Conservation (phyloP, 192 early-diverging fungal species). For the Glomus cerebriforme region DNA sequence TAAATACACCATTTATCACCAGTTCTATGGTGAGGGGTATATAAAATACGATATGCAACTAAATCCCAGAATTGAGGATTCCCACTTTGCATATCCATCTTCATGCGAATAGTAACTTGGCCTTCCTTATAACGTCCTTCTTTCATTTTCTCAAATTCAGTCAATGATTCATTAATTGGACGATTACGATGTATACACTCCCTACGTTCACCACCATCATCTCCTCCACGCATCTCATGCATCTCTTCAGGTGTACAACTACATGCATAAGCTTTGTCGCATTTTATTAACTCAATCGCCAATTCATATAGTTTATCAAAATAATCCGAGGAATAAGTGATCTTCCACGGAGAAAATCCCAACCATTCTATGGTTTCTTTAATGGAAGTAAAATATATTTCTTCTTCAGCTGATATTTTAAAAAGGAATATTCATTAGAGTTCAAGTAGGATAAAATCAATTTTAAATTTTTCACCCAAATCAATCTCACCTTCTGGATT, state of each 20-base stretch:
- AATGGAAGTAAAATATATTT: slow-evolving; percentile 94
- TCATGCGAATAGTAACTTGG: slow-evolving; percentile 95
- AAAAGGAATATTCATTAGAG: no score
- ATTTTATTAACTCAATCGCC: slow-evolving; percentile 87
- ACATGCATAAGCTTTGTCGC: slow-evolving; percentile 80
- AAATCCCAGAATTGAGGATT: slow-evolving; percentile 99
- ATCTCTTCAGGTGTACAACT: slow-evolving; percentile 97
- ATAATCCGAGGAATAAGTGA: slow-evolving; percentile 98
- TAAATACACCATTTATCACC: slow-evolving; percentile 97
- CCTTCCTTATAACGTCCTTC: slow-evolving; percentile 93
- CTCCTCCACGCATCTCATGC: slow-evolving; percentile 87
- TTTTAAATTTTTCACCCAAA: background rate
- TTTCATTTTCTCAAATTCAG: slow-evolving; percentile 98
- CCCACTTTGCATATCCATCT: slow-evolving; percentile 97
- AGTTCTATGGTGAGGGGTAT: slow-evolving; percentile 91
- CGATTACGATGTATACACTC: slow-evolving; percentile 92
- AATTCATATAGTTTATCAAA: slow-evolving; percentile 96
- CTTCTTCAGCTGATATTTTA: slow-evolving; percentile 80
- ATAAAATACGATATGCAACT: slow-evolving; percentile 95
- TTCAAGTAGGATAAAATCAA: no score
- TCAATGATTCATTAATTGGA: slow-evolving; percentile 88
- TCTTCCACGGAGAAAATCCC: slow-evolving; percentile 86
- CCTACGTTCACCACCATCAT: slow-evolving; percentile 78
- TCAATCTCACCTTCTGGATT: slow-evolving; percentile 51
- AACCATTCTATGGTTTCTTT: slow-evolving; percentile 94